Evolutionary conservation across 352 stramenopile genomes (phyloP), one percentile per base, ranked within the genome.

Genomic region (Globisporangium heterothallicum): DNA sequence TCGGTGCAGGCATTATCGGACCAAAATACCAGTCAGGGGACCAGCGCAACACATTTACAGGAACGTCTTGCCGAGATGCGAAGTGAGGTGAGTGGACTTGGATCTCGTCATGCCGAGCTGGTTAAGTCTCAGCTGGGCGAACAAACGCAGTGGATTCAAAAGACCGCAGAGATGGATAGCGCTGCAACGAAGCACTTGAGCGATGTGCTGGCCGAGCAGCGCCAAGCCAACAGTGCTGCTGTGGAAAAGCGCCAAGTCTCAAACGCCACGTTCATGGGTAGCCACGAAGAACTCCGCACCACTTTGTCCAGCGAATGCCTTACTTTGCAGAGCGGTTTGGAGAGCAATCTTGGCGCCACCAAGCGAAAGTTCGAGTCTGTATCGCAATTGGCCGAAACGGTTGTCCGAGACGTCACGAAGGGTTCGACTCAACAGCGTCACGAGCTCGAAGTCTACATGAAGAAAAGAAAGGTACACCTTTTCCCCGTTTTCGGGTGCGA

Each of bases 401-500:
- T 78, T 45, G 30, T 74, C 35, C 43, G 22, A 14, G 58, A 78
- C 22, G 60, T 63, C 13, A 56, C 49, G 9, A 50, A 59, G 24
- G 53, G 66, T 8, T 72, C 66, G 13, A 63, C 44, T 8, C 53
- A 66, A 18, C 66, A 73, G 35, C 51, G 72, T 16, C 25, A 79
- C 22, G 61, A 66, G 12, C 62, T 79, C 24, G 63, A 69, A 45
- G 44, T 59, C 12, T 84, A 66, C 55, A 60, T 81, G 51, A 79
- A 79, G 60, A 79, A 81, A 42, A 48, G 68, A 61, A 70, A 69
- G 68, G 73, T 84, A 34, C 49, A 4, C 32, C 14, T 40, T 29
- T n/a, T 10, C 13, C 1, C 6, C 6, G 18, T 6, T n/a, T 13
- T 12, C 8, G n/a, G 18, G 7, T 21, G 2, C 44, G 16, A 1